A percentile compares a stretch with the other conserved stretches of the same genome.
Evolutionary conservation across 106 monocot genomes (phyloP).

Genomic region (Allium cepa): DNA sequence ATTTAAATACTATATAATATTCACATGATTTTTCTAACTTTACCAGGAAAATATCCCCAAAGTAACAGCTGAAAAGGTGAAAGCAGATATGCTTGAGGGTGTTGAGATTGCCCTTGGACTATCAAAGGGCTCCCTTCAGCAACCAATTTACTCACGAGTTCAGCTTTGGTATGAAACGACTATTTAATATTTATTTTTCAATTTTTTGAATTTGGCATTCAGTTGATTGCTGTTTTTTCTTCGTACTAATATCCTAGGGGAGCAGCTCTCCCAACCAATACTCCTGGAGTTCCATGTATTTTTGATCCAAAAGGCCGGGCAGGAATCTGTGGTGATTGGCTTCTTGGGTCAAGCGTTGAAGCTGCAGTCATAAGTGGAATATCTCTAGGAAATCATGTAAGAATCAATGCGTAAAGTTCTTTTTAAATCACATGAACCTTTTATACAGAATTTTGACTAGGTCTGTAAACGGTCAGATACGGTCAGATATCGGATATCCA

Average conservation of each 20-base stretch:
- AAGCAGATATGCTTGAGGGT: conserved; percentile 72
- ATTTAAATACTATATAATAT: neutral
- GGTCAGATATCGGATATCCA: too few relatives aligned
- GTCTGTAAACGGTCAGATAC: too few relatives aligned
- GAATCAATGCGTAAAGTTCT: conserved; percentile 1
- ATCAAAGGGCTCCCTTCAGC: conserved; percentile 44
- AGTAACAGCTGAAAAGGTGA: conserved; percentile 74
- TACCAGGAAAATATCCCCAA: conserved; percentile 83
- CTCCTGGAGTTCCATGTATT: conserved; percentile 64
- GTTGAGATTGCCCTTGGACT: conserved; percentile 83
- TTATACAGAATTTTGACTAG: too few relatives aligned
- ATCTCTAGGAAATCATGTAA: conserved; percentile 80
- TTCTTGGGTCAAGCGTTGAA: conserved; percentile 88
- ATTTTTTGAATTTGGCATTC: too few relatives aligned
- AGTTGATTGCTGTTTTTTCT: neutral
- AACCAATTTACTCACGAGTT: conserved; percentile 70
- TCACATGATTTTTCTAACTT: neutral
- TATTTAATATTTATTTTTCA: too few relatives aligned
- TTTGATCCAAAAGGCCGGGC: conserved; percentile 89
- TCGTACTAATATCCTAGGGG: conserved; percentile 45
- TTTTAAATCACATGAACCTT: too few relatives aligned
- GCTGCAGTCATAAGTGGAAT: conserved; percentile 87
- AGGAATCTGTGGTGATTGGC: conserved; percentile 99
- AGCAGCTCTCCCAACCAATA: conserved; percentile 82
- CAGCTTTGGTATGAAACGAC: conserved; percentile 61